Evolutionary conservation across 2,329 filamentous ascomycete species (phyloP), one percentile per base, ranked within the genome.

Genomic region (Clonostachys rhizophaga): DNA sequence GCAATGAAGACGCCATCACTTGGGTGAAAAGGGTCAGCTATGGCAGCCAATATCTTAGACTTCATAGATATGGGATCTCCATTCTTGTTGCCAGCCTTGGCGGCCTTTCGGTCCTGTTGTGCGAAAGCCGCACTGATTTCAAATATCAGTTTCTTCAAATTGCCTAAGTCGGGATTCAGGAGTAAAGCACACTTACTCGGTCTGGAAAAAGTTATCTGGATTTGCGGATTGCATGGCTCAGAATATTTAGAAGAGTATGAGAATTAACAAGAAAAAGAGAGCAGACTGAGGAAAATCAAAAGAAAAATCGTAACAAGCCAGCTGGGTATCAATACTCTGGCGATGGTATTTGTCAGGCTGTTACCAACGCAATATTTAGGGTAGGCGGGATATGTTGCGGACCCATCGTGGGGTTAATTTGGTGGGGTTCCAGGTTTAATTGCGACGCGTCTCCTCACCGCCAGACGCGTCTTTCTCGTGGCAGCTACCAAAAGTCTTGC

Each of bases 141-240:
- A 10, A 30, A 9, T 10, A 30, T 30, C 10, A 30, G 9, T 30
- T 16, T 16, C 16, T 16, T 16, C 16, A 16, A 16, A 16, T 16
- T 5, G 24, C 24, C 24, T 8, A 30, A 30, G 7, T 9, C 2
- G 8, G 24, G 24, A 30, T 30, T 30, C 24, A 30, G 24, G 24
- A 30, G 24, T 30, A 30, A 4, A 4, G 4, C 18, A 10, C 9
- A 65, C 84, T 68, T 70, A 94, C 89, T 91, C 87, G 33, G 91
- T 95, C 67, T 96, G 89, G 62, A 97, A 97, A 73, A 95, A 97
- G 61, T 94, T 83, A 33, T 87, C 84, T 45, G 84, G 78, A 60
- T 95, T 81, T 44, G 80, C 78, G 30, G 87, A 87, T 52, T 82
- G 78, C 65, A 87, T 86, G 74, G 81, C 34, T 24, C 5, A 7